A percentile compares a stretch with the other conserved stretches of the same genome.
phyloP scores from a whole-genome alignment of 768 basidiomycete genomes.

The Phylloporus arenicola region DNA sequence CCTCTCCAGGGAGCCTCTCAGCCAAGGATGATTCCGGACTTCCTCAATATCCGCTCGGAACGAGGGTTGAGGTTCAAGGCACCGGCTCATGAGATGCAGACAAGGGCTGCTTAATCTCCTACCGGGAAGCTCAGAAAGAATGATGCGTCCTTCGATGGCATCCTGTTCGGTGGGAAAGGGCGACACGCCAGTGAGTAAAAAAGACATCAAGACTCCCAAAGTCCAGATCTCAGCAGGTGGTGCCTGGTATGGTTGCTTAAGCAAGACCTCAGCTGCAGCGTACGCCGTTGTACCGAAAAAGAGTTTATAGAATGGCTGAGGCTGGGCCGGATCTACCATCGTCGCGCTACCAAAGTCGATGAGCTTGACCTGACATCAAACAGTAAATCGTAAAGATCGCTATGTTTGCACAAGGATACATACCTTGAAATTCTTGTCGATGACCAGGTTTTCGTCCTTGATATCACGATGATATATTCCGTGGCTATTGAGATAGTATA shows the following conservation, averaged over 20 bases:
- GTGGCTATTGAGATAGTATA: conserved; percentile 70
- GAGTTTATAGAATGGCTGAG: conserved; percentile 63
- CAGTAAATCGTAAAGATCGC: conserved; percentile 8
- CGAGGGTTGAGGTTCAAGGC: conserved; percentile 79
- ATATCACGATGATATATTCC: conserved; percentile 94
- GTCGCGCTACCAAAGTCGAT: conserved; percentile 95
- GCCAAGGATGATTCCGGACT: conserved; percentile 83
- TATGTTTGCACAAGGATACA: neutral
- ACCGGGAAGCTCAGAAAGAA: conserved; percentile 40
- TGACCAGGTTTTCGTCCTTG: conserved; percentile 92
- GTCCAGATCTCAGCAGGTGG: conserved; percentile 97
- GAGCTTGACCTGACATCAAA: conserved; percentile 66
- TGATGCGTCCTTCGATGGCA: conserved; percentile 61
- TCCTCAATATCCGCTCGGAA: conserved; percentile 77
- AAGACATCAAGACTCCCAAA: conserved; percentile 90
- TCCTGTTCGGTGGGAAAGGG: conserved; percentile 88
- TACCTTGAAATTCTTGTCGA: conserved; percentile 69
- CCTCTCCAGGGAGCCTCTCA: conserved; percentile 32
- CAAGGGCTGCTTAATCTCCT: conserved; percentile 42
- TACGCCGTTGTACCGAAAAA: conserved; percentile 97
- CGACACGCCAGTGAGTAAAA: conserved; percentile 86
- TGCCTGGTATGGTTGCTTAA: conserved; percentile 83
- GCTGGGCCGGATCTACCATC: conserved; percentile 55
- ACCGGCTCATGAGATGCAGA: conserved; percentile 62
- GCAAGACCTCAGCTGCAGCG: conserved; percentile 90